A percentile compares a stretch with the other conserved stretches of the same genome.
Evolutionary conservation across 805 yeast species (phyloP).

Genomic region (Cyberlindnera samutprakarnensis): DNA sequence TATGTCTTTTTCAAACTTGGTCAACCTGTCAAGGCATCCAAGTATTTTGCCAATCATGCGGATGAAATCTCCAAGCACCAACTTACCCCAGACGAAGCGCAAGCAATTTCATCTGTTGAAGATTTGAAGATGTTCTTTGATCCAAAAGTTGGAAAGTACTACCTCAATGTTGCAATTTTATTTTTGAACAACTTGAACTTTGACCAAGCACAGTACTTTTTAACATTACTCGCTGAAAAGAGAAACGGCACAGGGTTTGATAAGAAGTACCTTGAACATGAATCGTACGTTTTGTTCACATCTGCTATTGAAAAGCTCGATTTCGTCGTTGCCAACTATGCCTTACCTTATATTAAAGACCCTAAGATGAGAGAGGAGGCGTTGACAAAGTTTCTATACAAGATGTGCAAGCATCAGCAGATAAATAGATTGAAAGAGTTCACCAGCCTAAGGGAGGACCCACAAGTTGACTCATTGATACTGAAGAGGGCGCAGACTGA

Average conservation of each 20-base stretch:
- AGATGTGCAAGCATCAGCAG: slow-evolving; percentile 31
- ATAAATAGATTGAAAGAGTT: slow-evolving; percentile 32
- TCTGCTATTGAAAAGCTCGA: slow-evolving; percentile 25
- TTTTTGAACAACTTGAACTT: slow-evolving; percentile 26
- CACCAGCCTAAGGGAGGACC: slow-evolving; percentile 36
- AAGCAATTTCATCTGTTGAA: slow-evolving; percentile 16
- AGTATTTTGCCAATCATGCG: slow-evolving; percentile 23
- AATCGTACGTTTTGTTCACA: slow-evolving; percentile 18
- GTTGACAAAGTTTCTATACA: slow-evolving; percentile 29
- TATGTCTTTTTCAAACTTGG: slow-evolving; percentile 18
- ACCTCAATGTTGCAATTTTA: slow-evolving; percentile 29
- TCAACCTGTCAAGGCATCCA: slow-evolving; percentile 23
- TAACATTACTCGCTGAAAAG: slow-evolving; percentile 18
- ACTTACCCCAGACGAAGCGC: slow-evolving; percentile 16
- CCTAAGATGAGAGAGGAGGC: slow-evolving; percentile 15
- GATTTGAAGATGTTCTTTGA: slow-evolving; percentile 22
- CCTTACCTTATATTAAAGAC: slow-evolving; percentile 21
- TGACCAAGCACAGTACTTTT: slow-evolving; percentile 29
- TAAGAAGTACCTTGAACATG: slow-evolving; percentile 16
- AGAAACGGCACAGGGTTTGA: slow-evolving; percentile 16
- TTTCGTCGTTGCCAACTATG: slow-evolving; percentile 27
- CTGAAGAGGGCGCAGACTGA: slow-evolving; percentile 21
- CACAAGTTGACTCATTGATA: slow-evolving; percentile 35
- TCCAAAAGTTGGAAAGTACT: slow-evolving; percentile 28
- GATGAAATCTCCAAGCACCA: slow-evolving; percentile 22